Evolutionary conservation across 495 filamentous ascomycete species (phyloP).

Genomic region (Penicillium longicatenatum): DNA sequence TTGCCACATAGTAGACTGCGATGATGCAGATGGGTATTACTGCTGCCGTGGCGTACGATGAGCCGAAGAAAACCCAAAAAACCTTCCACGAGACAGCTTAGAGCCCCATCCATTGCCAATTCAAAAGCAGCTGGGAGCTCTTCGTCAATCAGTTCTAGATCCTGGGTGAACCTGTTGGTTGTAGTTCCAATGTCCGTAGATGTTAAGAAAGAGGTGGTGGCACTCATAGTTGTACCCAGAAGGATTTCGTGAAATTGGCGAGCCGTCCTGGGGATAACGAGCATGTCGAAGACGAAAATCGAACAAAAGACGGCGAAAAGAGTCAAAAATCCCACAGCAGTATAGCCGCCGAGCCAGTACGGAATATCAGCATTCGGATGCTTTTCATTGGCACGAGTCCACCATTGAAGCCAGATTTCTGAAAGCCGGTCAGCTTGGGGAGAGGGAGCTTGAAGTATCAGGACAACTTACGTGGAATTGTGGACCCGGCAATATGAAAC

Average conservation of each 20-base stretch:
- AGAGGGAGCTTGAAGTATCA: not conserved
- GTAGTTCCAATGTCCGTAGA: constrained; percentile 26
- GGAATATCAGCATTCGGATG: constrained; percentile 36
- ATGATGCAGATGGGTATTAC: constrained; percentile 22
- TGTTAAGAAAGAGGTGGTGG: constrained; percentile 26
- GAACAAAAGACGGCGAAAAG: constrained; percentile 17
- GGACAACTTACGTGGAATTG: constrained; percentile 22
- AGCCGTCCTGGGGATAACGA: constrained; percentile 23
- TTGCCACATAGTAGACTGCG: constrained; percentile 23
- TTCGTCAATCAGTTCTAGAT: constrained; percentile 53
- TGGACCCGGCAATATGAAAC: constrained; percentile 26
- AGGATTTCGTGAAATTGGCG: constrained; percentile 24
- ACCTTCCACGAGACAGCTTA: constrained; percentile 19
- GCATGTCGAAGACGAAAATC: constrained; percentile 16
- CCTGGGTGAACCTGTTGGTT: constrained; percentile 32
- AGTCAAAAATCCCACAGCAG: constrained; percentile 18
- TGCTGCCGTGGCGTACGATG: constrained; percentile 21
- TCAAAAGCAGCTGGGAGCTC: constrained; percentile 34
- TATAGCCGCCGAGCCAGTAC: constrained; percentile 26
- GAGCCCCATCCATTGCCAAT: constrained; percentile 12
- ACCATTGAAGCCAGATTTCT: constrained; percentile 41
- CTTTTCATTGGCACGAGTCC: constrained; percentile 25
- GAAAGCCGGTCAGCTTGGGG: not conserved
- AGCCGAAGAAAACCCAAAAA: constrained; percentile 25
- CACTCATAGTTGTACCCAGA: constrained; percentile 24